Base-by-base conservation (phyloP, 2,329 filamentous ascomycete genomes). In the Phialophora macrospora region DNA sequence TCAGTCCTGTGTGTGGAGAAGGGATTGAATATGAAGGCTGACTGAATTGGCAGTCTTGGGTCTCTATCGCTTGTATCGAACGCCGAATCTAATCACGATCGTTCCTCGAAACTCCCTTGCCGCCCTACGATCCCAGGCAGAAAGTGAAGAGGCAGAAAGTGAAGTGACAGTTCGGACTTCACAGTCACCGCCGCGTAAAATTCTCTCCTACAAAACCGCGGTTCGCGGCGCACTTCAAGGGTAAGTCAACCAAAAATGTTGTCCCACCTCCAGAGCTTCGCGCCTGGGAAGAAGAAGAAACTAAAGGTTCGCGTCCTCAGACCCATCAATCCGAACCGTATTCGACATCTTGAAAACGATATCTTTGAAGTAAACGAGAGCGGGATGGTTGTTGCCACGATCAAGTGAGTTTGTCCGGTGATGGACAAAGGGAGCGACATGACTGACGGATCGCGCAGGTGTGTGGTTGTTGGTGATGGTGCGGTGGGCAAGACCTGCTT, bases 401-500 rank as follows among this genome's bases (percentile, higher is more conserved):
- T 87, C 78, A 87, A 87, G 85, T 87, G 78, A 73, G 84, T 80
- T 9, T 20, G 46, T 63, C 55, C 32, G 55, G 55, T 46, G 22
- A 60, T 54, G 55, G 34, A 63, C 68, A 46, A 58, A 24, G n/a
- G 55, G 55, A 61, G 61, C 28, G 30, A 63, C 63, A 63, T 74
- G 66, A 72, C 72, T 69, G 69, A 68, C 49, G 26, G 48, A 44
- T 63, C 67, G 55, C 26, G 7, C 73, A 99, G 95, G 83, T 99
- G 95, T 83, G 95, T 99, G 76, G 95, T 99, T 74, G 95, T 99
- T 75, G 95, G 95, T 79, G 95, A 99, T 81, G 95, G 95, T 93
- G 95, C 95, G 72, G 95, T 99, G 74, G 95, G 95, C 80, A 99
- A 99, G 86, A 99, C 95, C 72, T 99, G 95, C 82, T 88, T 99